Evolutionary conservation across 106 monocot species (phyloP), one percentile per base, ranked within the genome.

Genomic region (Posidonia australis): DNA sequence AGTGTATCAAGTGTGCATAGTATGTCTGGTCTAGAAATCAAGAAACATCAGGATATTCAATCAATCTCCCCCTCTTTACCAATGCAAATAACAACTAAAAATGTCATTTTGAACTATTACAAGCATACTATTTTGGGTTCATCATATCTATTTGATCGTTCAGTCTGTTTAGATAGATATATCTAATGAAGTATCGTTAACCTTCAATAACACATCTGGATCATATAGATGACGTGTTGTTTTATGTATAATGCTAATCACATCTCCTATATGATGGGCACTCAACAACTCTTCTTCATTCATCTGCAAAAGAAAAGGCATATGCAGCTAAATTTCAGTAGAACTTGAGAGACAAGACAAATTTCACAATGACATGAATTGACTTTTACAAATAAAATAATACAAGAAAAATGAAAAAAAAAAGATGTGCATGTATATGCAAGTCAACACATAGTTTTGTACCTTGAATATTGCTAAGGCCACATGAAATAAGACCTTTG

Each of bases 381-480:
- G 53, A 21, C 10, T 53, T 23, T 53, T 53, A 19, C 19, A 7
- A 56, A 7, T 4, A 56, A 53, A 23, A 20, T 4, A 22, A 56
- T 56, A n/a, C 21, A 23, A 14, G 55, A 25, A 55, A 11, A 55
- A 23, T 5, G 24, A 55, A 5, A 23, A 9, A 55, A 55, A 23
- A 55, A 23, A 23, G 55, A 24, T 12, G 5, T 24, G 10, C 24
- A 12, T 9, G 10, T 9, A 21, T 13, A 17, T 49, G n/a, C 13
- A 49, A 49, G 17, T n/a, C 48, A 17, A 49, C 3, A 4, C n/a
- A 3, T 2, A 53, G 42, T 18, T 19, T 24, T 23, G 22, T 65
- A 88, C 93, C 93, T 93, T 93, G 75, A 93, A 88, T 41, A 93
- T 85, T 68, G 93, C 93, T 46, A 93, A 55, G 32, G 93, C 93